A percentile compares a stretch with the other conserved stretches of the same genome.
Conservation (phyloP, 139 green algal species). For the Coelastrella sp. region DNA sequence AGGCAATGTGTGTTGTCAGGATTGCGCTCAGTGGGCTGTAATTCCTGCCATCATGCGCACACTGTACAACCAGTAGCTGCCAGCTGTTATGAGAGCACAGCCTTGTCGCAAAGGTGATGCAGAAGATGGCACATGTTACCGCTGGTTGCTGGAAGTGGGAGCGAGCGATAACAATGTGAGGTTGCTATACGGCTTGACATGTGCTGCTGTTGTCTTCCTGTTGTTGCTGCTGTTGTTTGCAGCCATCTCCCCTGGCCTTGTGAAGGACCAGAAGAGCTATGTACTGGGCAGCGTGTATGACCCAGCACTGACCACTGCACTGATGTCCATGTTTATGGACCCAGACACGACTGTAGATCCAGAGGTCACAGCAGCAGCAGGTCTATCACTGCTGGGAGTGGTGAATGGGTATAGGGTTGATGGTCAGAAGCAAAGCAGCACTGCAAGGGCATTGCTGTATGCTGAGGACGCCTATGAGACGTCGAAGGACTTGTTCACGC, state of each 20-base stretch:
- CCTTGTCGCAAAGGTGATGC: too few relatives aligned
- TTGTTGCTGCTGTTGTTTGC: neutral
- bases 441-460: neutral
- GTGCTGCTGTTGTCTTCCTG: neutral
- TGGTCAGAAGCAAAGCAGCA: constrained; percentile 4
- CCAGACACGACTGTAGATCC: constrained; percentile 18
- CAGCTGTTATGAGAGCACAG: too few relatives aligned
- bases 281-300: constrained; percentile 41
- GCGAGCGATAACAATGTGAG: too few relatives aligned
- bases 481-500: neutral
- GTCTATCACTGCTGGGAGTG: constrained; percentile 11
- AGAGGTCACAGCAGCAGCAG: constrained; percentile 21
- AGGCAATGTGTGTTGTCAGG: too few relatives aligned
- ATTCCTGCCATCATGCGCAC: too few relatives aligned
- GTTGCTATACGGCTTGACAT: too few relatives aligned
- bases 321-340: constrained; percentile 39
- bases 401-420: constrained; percentile 23
- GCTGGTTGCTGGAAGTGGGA: too few relatives aligned
- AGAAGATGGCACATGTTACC: too few relatives aligned
- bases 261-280: constrained; percentile 42
- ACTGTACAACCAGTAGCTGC: too few relatives aligned
- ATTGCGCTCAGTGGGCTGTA: too few relatives aligned
- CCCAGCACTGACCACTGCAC: constrained; percentile 1
- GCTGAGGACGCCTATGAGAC: neutral
- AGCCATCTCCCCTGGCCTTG: constrained; percentile 41